phyloP scores from a whole-genome alignment of 2,329 filamentous ascomycete genomes.

The Talaromyces amestolkiae region DNA sequence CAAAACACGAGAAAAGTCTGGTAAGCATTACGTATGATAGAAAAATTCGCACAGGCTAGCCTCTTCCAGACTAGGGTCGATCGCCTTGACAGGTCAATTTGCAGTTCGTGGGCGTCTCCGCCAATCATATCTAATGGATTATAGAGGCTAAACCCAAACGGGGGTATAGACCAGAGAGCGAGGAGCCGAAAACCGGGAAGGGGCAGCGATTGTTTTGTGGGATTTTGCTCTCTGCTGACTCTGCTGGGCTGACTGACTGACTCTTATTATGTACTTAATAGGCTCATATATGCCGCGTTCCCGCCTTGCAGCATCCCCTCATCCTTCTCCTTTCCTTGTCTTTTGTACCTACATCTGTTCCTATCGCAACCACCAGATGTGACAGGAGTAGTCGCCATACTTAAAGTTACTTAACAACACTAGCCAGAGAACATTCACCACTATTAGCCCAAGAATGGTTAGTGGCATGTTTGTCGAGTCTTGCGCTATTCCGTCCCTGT shows the following conservation, averaged over 20 bases:
- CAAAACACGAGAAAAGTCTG: not conserved
- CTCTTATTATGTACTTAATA: not conserved
- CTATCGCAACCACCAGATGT: not conserved
- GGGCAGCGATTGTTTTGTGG: not conserved
- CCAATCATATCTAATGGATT: not conserved
- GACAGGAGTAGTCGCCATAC: not conserved
- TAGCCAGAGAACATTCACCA: too few relatives aligned
- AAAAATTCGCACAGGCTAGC: not conserved
- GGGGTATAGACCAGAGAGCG: not conserved
- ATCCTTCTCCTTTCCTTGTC: not conserved
- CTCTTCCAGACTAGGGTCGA: not conserved
- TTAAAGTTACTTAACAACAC: too few relatives aligned
- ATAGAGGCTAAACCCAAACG: not conserved
- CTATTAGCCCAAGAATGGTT: slow-evolving; percentile 1
- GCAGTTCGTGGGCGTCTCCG: not conserved
- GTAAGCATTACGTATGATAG: slow-evolving; percentile 1
- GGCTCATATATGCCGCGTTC: not conserved
- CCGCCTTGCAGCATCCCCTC: not conserved
- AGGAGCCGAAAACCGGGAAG: not conserved
- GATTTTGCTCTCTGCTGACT: not conserved
- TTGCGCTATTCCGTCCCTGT: slow-evolving; percentile 12
- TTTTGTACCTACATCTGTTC: not conserved
- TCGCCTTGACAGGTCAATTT: not conserved
- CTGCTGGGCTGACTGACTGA: not conserved
- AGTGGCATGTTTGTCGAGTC: slow-evolving; percentile 1